Evolutionary conservation across 768 basidiomycete species (phyloP), one percentile per base, ranked within the genome.

Genomic region (Termitomyces eurrhizus): DNA sequence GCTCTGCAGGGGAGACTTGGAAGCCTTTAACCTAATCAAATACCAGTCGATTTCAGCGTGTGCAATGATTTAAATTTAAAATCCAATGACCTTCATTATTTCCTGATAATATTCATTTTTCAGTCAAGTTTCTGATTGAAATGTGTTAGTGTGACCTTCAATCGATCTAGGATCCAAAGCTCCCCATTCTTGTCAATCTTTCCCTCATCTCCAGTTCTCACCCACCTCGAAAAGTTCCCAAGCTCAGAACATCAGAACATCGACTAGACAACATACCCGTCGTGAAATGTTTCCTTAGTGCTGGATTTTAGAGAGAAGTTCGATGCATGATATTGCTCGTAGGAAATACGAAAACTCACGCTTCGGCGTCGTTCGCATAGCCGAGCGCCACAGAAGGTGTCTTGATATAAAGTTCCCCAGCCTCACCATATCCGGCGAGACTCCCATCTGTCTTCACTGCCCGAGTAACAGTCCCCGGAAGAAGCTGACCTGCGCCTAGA

Each of bases 1-100:
- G 75, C 63, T 89, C 88, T 4, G 89, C 87, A 2, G 88, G 89
- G 1, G 89, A 86, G 1, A 90, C 88, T 67, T 90, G 88, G 68
- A 86, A 87, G 3, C 89, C 89, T 66, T 74, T 80, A 46, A 87
- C 84, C 74, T 88, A 77, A 35, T 80, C 70, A 16, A 76, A 74
- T 70, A 76, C 72, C 74, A 42, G 51, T 49, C 16, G 24, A 24
- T 14, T 55, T 1, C 13, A n/a, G 8, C 37, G 44, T n/a, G n/a
- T n/a, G n/a, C n/a, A n/a, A n/a, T n/a, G n/a, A 35, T 35, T 12
- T 14, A 18, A 44, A 64, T 80, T 18, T 7, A 2, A 35, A 8
- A 36, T 5, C 2, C 21, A 1, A 16, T 58, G 16, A 74, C 75
- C 67, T 81, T 80, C 77, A 81, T 77, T 50, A 80, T 78, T 71